Evolutionary conservation across 2,329 filamentous ascomycete genomes (phyloP), one percentile per base, ranked within the genome.

Genomic region (Talaromyces sp.): DNA sequence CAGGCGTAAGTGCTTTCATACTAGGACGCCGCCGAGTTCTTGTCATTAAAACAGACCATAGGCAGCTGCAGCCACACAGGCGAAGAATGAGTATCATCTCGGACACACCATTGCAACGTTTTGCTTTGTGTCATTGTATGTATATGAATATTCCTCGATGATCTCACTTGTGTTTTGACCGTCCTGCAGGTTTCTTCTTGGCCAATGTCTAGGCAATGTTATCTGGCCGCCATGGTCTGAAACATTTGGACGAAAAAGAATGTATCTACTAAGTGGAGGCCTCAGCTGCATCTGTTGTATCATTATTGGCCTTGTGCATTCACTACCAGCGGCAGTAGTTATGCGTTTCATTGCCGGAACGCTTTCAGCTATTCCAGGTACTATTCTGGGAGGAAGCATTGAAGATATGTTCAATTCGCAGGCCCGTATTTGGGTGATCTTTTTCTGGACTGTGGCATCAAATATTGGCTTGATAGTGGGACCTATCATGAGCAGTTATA

Each of bases 381-480:
- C 76, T 4, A 73, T 80, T 7, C 71, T 75, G 3, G 70, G 73
- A 0, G 77, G 78, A 0, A 78, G 73, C 45, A 70, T 80, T 27
- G 79, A 81, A 53, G 78, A 81, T 57, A 72, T 81, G 62, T 80
- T 72, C 62, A 72, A 78, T 45, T 66, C 70, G 1, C 67, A 68
- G 44, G 64, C 65, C 16, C 69, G 78, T 5, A 72, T 79, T 3
- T 80, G 76, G 76, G 56, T 76, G 3, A 67, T 80, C 1, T 74
- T 75, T 39, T 49, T 72, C 2, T 80, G 77, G 73, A 71, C 71
- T 33, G 65, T 68, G 13, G 67, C 66, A 3, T 69, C 75, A 0
- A 77, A 74, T 1, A 56, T 74, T 6, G 78, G 75, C 0, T 54
- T 80, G 2, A 67, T 68, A 1, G 33, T 76, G 3, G 78, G 77